Percentiles rank a stretch among this genome's conserved stretches.
These are phyloP conservation scores for Mortierella sp. DNA, from an alignment of 371 early-diverging fungal species.

Conservation along the genomic window DNA sequence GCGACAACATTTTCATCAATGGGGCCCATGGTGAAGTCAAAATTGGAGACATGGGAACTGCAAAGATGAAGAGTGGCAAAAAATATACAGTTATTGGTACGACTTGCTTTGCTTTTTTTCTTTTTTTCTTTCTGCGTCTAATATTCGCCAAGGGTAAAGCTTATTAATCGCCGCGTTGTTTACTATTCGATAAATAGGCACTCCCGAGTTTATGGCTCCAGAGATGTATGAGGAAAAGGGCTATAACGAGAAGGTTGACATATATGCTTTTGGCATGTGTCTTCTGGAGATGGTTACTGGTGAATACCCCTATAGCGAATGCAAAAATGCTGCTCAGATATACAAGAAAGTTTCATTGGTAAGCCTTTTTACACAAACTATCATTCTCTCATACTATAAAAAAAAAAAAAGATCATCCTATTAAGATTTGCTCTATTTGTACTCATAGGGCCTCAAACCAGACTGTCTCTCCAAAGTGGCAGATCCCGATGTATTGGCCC, in stretches of 20 bases:
- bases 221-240: conserved; percentile 93
- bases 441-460: conserved; percentile 81
- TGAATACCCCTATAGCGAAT: conserved; percentile 92
- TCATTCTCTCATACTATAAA: too few species aligned
- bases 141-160: too few species aligned
- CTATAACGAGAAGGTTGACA: conserved; percentile 91
- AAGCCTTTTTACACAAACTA: conserved; percentile 8
- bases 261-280: conserved; percentile 96
- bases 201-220: conserved; percentile 97
- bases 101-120: neutral
- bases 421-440: neutral
- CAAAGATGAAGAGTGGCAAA: conserved; percentile 84
- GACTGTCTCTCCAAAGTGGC: conserved; percentile 77
- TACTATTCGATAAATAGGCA: conserved; percentile 61
- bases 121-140: too few species aligned
- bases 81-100: conserved; percentile 89
- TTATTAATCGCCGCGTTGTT: too few species aligned
- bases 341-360: conserved; percentile 84
- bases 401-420: neutral
- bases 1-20: conserved; percentile 93
- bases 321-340: conserved; percentile 89
- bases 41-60: conserved; percentile 94
- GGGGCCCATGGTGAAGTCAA: conserved; percentile 93
- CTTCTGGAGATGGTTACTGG: conserved; percentile 92
- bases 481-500: conserved; percentile 78